Evolutionary conservation across 768 basidiomycete genomes (phyloP).

Genomic region (Kondoa subrosea): DNA sequence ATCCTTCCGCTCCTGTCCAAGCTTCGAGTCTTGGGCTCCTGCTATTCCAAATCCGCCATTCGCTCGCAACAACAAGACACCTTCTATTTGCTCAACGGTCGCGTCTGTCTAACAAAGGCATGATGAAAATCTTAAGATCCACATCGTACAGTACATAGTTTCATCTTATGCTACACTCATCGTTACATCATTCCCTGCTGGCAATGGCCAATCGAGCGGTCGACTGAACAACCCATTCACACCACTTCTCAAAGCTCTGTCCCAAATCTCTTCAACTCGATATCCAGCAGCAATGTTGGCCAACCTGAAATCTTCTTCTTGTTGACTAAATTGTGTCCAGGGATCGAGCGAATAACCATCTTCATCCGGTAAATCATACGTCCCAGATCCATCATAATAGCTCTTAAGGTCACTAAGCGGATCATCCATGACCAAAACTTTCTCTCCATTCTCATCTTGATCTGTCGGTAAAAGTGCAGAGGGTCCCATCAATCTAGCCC

Average conservation of each 20-base stretch:
- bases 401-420: slow-evolving; percentile 11
- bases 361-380: slow-evolving; percentile 9
- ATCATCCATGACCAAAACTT: slow-evolving; percentile 1
- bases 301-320: slow-evolving; percentile 1
- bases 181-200: background rate
- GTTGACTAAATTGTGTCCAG: background rate
- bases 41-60: too few relatives aligned
- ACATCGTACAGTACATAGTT: too few relatives aligned
- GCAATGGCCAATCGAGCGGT: slow-evolving; percentile 2
- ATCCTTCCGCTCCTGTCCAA: too few relatives aligned
- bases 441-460: slow-evolving; percentile 6
- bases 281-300: slow-evolving; percentile 1
- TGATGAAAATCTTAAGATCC: too few relatives aligned
- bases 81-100: too few relatives aligned
- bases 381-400: slow-evolving; percentile 12
- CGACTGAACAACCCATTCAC: slow-evolving; percentile 13
- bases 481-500: background rate
- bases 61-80: too few relatives aligned
- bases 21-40: too few relatives aligned
- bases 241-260: slow-evolving; percentile 11
- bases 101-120: too few relatives aligned
- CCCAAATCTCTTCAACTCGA: slow-evolving; percentile 10
- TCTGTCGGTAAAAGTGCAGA: slow-evolving; percentile 4
- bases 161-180: background rate
- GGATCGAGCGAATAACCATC: background rate